Percentiles rank a stretch among this genome's conserved stretches.
phyloP scores from a whole-genome alignment of 129 eudicot species.

The Sambucus nigra region DNA sequence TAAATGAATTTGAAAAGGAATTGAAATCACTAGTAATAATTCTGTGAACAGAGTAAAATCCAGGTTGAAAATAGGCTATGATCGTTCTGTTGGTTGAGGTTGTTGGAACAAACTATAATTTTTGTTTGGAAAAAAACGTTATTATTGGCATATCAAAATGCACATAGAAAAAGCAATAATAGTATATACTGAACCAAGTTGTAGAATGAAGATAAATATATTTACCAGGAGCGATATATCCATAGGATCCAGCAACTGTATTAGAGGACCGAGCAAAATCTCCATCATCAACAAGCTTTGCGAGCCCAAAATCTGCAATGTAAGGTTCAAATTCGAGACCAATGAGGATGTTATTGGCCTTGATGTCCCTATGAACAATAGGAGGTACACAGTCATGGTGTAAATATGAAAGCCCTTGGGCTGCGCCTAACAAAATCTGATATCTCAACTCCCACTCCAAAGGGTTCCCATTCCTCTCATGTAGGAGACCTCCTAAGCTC shows the following conservation, averaged over 20 bases:
- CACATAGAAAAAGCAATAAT: not conserved
- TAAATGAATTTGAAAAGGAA: too few species aligned
- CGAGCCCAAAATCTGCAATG: conserved; percentile 90
- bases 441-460: conserved; percentile 87
- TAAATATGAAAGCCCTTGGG: conserved; percentile 70
- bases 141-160: not conserved
- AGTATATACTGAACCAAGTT: not conserved
- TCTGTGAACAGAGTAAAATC: too few species aligned
- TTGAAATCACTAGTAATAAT: too few species aligned
- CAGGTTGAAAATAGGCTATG: too few species aligned
- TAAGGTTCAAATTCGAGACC: conserved; percentile 86
- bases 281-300: conserved; percentile 84
- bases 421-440: conserved; percentile 63
- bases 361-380: conserved; percentile 82
- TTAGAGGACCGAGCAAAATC: conserved; percentile 72
- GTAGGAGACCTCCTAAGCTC: conserved; percentile 73
- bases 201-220: too few species aligned
- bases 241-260: conserved; percentile 87
- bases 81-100: too few species aligned
- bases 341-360: conserved; percentile 85
- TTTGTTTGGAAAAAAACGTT: not conserved
- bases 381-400: conserved; percentile 94
- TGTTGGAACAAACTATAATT: too few species aligned
- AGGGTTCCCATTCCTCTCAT: conserved; percentile 51
- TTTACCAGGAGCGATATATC: conserved; percentile 93